These are phyloP conservation scores for Pythium pyrilobum DNA, from an alignment of 352 stramenopile species.

Conservation along the genomic window DNA sequence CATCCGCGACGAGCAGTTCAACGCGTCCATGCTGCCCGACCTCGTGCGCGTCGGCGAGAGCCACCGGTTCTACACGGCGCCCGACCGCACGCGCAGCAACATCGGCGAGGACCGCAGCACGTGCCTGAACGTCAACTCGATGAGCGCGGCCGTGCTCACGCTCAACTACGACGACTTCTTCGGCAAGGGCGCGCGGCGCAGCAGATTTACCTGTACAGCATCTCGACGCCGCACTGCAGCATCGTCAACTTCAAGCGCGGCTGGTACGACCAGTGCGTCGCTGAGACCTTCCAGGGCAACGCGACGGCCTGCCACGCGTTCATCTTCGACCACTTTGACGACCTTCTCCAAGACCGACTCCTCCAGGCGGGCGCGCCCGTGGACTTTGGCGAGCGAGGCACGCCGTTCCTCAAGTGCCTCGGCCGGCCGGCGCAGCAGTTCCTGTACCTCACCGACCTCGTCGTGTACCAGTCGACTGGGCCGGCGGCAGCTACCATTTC, in stretches of 20 bases:
- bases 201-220: slow-evolving; percentile 27
- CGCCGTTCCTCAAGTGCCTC: slow-evolving; percentile 26
- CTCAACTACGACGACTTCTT: slow-evolving; percentile 31
- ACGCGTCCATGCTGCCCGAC: slow-evolving; percentile 21
- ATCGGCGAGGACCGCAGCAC: slow-evolving; percentile 23
- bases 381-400: slow-evolving; percentile 22
- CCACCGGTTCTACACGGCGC: slow-evolving; percentile 21
- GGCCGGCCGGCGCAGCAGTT: slow-evolving; percentile 17
- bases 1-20: slow-evolving; percentile 24
- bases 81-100: slow-evolving; percentile 10
- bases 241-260: slow-evolving; percentile 25
- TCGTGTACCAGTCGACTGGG: slow-evolving; percentile 26
- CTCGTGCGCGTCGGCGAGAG: slow-evolving; percentile 21
- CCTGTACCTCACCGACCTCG: slow-evolving; percentile 25
- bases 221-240: slow-evolving; percentile 28
- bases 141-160: slow-evolving; percentile 18
- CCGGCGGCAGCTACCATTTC: slow-evolving; percentile 21
- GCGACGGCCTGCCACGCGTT: slow-evolving; percentile 20
- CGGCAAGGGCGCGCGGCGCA: slow-evolving; percentile 18
- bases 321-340: slow-evolving; percentile 29
- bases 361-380: slow-evolving; percentile 23
- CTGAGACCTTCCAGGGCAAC: slow-evolving; percentile 1
- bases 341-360: slow-evolving; percentile 4
- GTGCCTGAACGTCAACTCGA: slow-evolving; percentile 25
- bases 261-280: slow-evolving; percentile 16